phyloP scores from a whole-genome alignment of 2,329 filamentous ascomycete genomes.

The Orbilia quercus region DNA sequence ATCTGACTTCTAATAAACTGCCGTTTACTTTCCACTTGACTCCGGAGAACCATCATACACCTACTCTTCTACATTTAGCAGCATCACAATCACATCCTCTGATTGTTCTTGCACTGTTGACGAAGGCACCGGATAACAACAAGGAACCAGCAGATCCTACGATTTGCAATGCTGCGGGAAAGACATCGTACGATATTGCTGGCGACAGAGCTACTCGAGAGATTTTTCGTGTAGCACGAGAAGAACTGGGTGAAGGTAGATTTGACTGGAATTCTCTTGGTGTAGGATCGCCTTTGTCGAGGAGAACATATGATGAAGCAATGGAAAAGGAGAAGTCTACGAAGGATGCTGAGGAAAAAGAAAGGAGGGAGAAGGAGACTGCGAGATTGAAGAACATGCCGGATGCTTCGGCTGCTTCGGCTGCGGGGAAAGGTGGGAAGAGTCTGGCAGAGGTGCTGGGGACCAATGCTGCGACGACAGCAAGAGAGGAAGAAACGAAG shows the following conservation, averaged over 20 bases:
- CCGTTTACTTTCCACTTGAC: constrained; percentile 82
- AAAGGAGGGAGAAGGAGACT: constrained; percentile 79
- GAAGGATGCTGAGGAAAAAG: constrained; percentile 73
- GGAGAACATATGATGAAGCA: constrained; percentile 76
- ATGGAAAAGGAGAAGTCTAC: constrained; percentile 77
- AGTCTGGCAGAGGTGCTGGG: constrained; percentile 70
- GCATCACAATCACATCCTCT: constrained; percentile 82
- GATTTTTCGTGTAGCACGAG: constrained; percentile 87
- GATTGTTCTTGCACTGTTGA: constrained; percentile 79
- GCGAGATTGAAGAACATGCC: constrained; percentile 66
- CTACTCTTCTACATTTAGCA: constrained; percentile 86
- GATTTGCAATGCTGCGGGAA: constrained; percentile 77
- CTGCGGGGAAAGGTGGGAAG: constrained; percentile 66
- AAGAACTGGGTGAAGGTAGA: constrained; percentile 78
- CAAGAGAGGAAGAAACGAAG: constrained; percentile 82
- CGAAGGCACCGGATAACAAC: constrained; percentile 69
- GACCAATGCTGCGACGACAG: constrained; percentile 71
- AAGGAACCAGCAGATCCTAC: constrained; percentile 74
- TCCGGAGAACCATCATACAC: constrained; percentile 60
- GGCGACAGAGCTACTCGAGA: constrained; percentile 88
- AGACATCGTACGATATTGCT: constrained; percentile 84
- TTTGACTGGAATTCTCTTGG: constrained; percentile 83
- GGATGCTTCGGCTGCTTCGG: constrained; percentile 12
- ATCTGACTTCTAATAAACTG: constrained; percentile 80
- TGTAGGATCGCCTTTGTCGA: constrained; percentile 77